Evolutionary conservation across 345 rosid genomes (phyloP).

Genomic region (Sapria himalayana): DNA sequence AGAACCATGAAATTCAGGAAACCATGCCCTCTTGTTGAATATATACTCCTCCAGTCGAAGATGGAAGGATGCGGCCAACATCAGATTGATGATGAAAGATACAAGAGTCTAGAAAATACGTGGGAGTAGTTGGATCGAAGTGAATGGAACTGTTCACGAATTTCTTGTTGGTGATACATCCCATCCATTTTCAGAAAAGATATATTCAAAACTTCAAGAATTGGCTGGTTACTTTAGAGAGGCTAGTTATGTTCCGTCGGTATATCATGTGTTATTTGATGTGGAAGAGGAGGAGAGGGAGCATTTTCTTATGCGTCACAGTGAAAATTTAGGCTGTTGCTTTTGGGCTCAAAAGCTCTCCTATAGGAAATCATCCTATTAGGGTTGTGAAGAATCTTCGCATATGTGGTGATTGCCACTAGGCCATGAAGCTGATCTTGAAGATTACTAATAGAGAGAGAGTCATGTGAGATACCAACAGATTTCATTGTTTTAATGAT

Average conservation of each 20-base stretch:
- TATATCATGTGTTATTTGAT: conserved; percentile 15
- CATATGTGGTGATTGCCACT: conserved; percentile 23
- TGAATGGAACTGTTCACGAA: conserved; percentile 13
- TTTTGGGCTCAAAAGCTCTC: conserved; percentile 12
- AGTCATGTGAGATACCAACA: conserved; percentile 21
- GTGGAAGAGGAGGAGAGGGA: conserved; percentile 24
- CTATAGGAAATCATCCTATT: conserved; percentile 10
- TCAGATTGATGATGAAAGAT: conserved; percentile 19
- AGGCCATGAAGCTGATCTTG: conserved; percentile 17
- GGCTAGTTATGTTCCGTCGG: conserved; percentile 15
- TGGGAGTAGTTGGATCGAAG: conserved; percentile 17
- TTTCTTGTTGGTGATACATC: conserved; percentile 14
- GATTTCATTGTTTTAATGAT: conserved; percentile 23
- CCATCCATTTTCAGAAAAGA: conserved; percentile 8
- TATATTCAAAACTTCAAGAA: conserved; percentile 14
- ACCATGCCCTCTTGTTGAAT: conserved; percentile 15
- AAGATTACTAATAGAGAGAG: conserved; percentile 15
- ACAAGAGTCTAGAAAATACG: conserved; percentile 17
- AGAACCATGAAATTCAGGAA: conserved; percentile 20
- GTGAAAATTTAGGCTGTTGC: conserved; percentile 27
- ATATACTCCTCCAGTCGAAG: conserved; percentile 13
- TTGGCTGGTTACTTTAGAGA: conserved; percentile 14
- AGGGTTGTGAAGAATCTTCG: conserved; percentile 25
- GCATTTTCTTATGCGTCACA: conserved; percentile 17
- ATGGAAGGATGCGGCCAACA: conserved; percentile 17